Percentiles rank a stretch among this genome's conserved stretches.
These are phyloP conservation scores for Dispira simplex DNA, from an alignment of 192 early-diverging fungal genomes.

Conservation along the genomic window DNA sequence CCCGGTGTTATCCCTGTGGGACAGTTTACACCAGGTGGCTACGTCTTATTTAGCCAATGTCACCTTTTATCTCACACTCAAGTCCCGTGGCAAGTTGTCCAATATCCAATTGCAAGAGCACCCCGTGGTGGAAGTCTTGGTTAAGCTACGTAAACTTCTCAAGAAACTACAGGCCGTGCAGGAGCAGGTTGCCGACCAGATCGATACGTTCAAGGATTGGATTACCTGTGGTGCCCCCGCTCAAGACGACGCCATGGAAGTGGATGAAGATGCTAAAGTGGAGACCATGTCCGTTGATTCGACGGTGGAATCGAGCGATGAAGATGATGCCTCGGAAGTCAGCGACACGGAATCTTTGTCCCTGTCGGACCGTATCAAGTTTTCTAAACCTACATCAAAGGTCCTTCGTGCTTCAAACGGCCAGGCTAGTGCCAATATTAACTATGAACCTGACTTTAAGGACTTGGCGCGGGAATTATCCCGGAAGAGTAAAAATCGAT, in stretches of 20 bases:
- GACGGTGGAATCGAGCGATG: neutral
- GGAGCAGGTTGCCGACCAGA: slow-evolving; percentile 31
- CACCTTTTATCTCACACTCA: slow-evolving; percentile 67
- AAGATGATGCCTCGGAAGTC: slow-evolving; percentile 10
- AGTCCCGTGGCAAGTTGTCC: slow-evolving; percentile 33
- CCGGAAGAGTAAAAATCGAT: neutral
- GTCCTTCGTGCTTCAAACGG: slow-evolving; percentile 13
- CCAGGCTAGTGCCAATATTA: neutral
- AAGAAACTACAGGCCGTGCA: slow-evolving; percentile 51
- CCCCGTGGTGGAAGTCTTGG: slow-evolving; percentile 70
- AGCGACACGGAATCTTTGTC: neutral
- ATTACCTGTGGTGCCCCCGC: neutral
- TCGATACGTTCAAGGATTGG: slow-evolving; percentile 25
- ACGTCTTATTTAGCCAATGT: slow-evolving; percentile 80
- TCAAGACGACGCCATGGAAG: no score
- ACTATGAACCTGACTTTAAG: slow-evolving; percentile 14
- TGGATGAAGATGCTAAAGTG: no score
- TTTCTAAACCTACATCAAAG: slow-evolving; percentile 25
- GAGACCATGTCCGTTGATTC: no score
- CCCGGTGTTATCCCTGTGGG: slow-evolving; percentile 28
- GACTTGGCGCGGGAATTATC: slow-evolving; percentile 17
- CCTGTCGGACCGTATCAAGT: slow-evolving; percentile 13
- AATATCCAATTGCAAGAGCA: slow-evolving; percentile 47
- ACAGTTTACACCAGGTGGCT: slow-evolving; percentile 30
- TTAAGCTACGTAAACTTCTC: slow-evolving; percentile 54